Conservation (phyloP, 192 early-diverging fungal genomes). For the Glomus cerebriforme region DNA sequence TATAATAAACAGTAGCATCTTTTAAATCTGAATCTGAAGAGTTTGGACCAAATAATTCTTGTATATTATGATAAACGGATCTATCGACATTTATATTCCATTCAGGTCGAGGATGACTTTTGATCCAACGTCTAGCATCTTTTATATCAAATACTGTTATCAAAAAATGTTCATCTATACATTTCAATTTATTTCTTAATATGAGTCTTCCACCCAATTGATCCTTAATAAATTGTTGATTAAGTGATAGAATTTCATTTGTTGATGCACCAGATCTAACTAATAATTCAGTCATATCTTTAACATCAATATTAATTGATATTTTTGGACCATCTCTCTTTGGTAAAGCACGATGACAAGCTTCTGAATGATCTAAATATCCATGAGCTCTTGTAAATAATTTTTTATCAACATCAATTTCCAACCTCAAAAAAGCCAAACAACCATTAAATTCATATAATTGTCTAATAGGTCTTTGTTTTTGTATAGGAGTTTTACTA, state of each 20-base stretch:
- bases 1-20: not conserved
- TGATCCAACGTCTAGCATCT: slow-evolving; percentile 13
- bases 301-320: not conserved
- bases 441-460: slow-evolving; percentile 12
- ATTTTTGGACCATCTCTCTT: not conserved
- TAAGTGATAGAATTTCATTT: slow-evolving; percentile 7
- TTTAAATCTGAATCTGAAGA: not conserved
- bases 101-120: not conserved
- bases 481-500: not conserved
- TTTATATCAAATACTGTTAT: slow-evolving; percentile 5
- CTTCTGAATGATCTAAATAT: not conserved
- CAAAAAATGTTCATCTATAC: not conserved
- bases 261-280: not conserved
- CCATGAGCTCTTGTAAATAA: not conserved
- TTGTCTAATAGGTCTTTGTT: slow-evolving; percentile 6
- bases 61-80: slow-evolving; percentile 3
- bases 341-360: slow-evolving; percentile 10
- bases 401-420: slow-evolving; percentile 2
- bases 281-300: slow-evolving; percentile 7
- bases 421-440: not conserved
- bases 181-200: not conserved
- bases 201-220: not conserved
- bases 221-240: not conserved
- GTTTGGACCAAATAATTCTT: not conserved
- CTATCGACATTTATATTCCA: not conserved